phyloP scores from a whole-genome alignment of 768 basidiomycete species.

The Paxillus ammoniavirescens region DNA sequence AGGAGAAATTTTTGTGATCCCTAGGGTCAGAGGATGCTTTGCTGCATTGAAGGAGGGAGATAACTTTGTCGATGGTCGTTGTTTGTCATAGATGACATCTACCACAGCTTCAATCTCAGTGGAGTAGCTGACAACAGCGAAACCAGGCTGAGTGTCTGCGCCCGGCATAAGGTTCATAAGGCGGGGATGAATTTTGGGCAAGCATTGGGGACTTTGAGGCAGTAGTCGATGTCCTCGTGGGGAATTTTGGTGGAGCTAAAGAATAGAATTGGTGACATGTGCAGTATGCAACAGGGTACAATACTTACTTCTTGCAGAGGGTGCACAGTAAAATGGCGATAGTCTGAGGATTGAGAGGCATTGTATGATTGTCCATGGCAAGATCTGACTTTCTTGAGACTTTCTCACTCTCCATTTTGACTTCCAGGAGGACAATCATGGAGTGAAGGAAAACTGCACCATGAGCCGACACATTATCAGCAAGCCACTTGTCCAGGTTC shows the following conservation, averaged over 20 bases:
- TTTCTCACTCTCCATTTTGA: slow-evolving; percentile 93
- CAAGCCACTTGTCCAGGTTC: slow-evolving; percentile 96
- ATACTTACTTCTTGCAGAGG: slow-evolving; percentile 74
- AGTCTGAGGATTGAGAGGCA: slow-evolving; percentile 83
- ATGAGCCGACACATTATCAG: slow-evolving; percentile 79
- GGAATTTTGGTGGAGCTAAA: slow-evolving; percentile 72
- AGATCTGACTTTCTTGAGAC: slow-evolving; percentile 73
- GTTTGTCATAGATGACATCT: slow-evolving; percentile 92
- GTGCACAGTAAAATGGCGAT: slow-evolving; percentile 91
- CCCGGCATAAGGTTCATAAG: slow-evolving; percentile 91
- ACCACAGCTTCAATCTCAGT: slow-evolving; percentile 90
- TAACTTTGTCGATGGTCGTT: slow-evolving; percentile 92
- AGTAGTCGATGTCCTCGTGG: slow-evolving; percentile 78
- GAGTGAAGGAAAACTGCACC: slow-evolving; percentile 86
- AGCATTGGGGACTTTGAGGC: slow-evolving; percentile 87
- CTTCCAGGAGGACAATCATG: slow-evolving; percentile 83
- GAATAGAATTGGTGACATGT: not conserved
- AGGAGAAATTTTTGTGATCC: slow-evolving; percentile 97
- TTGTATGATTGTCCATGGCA: slow-evolving; percentile 72
- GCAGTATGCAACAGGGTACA: not conserved
- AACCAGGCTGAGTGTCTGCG: slow-evolving; percentile 86
- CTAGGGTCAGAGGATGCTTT: slow-evolving; percentile 79
- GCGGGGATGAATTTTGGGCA: slow-evolving; percentile 92
- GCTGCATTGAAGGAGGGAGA: slow-evolving; percentile 79
- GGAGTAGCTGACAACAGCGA: slow-evolving; percentile 84